Evolutionary conservation across 2,329 filamentous ascomycete species (phyloP), one percentile per base, ranked within the genome.

Genomic region (Talaromyces sp.): DNA sequence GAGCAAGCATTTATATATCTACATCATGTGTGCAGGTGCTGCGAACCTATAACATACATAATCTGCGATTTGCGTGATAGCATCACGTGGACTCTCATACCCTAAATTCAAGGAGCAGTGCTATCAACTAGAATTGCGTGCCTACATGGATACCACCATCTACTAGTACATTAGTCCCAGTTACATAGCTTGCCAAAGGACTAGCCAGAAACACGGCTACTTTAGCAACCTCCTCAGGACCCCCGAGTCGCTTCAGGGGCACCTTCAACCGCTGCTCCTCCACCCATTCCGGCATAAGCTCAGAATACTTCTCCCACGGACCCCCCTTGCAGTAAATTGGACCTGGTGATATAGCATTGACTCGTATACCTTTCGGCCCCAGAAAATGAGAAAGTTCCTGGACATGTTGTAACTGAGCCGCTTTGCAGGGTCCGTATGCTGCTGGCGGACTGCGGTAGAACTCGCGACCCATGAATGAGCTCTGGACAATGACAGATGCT

Each of bases 301-400:
- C 49, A 7, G 39, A 63, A 19, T 67, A 68, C 27, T 59, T 66
- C 58, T 70, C 67, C 65, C 67, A 68, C 7, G 66, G 57, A 16
- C 68, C 69, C 0, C 62, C 69, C 14, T 66, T 45, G 13, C 60
- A 62, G 4, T 63, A 50, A 59, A 75, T 70, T 27, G 70, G 70
- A 1, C 73, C 73, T 2, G 72, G 72, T 5, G 67, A 69, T 35
- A 75, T 75, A 54, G 69, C 68, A 62, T 74, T 75, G 33, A 74
- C 70, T 11, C 73, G 63, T 39, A 75, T 70, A 7, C 71, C 72
- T 61, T 73, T 72, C 3, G 57, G 57, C 19, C 57, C 57, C n/a
- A 60, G 19, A 47, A 45, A 72, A 62, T 66, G 70, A 60, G 54
- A 73, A 47, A 68, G 69, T 65, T 64, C 73, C 68, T 66, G 71